Evolutionary conservation across 1,284 basidiomycete species (phyloP).

Genomic region (Ganoderma sp.): DNA sequence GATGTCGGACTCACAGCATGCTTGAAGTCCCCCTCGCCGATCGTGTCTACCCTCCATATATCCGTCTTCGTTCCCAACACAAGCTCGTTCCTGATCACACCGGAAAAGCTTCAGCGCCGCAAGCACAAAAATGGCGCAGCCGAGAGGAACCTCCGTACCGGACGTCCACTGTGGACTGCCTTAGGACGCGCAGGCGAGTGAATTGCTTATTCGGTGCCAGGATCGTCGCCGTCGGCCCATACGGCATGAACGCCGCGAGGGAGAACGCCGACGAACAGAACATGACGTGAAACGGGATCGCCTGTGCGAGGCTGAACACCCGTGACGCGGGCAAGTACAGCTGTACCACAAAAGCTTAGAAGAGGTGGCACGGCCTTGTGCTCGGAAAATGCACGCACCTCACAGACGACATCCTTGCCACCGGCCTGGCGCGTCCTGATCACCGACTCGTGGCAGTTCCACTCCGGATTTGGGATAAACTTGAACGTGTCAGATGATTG

Average conservation of each 20-base stretch:
- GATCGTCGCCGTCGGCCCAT: conserved; percentile 53
- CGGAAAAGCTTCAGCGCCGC: background rate
- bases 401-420: conserved; percentile 52
- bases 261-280: conserved; percentile 60
- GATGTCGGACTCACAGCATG: conserved; percentile 51
- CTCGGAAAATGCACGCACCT: conserved; percentile 38
- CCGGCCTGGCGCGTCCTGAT: conserved; percentile 48
- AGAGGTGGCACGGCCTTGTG: background rate
- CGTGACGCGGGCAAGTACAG: conserved; percentile 62
- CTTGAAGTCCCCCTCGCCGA: conserved; percentile 67
- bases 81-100: conserved; percentile 34
- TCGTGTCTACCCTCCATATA: conserved; percentile 69
- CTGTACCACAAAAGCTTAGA: conserved; percentile 31
- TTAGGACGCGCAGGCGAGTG: conserved; percentile 65
- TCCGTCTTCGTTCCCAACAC: conserved; percentile 59
- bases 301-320: conserved; percentile 59
- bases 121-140: background rate
- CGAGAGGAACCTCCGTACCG: conserved; percentile 48
- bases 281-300: conserved; percentile 70
- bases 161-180: conserved; percentile 71
- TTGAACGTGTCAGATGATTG: conserved; percentile 41
- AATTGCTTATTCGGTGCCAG: conserved; percentile 47
- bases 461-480: conserved; percentile 52
- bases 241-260: conserved; percentile 65
- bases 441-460: conserved; percentile 55